Evolutionary conservation across 176 grass and related monocot species (phyloP).

Genomic region (Phyllostachys edulis): DNA sequence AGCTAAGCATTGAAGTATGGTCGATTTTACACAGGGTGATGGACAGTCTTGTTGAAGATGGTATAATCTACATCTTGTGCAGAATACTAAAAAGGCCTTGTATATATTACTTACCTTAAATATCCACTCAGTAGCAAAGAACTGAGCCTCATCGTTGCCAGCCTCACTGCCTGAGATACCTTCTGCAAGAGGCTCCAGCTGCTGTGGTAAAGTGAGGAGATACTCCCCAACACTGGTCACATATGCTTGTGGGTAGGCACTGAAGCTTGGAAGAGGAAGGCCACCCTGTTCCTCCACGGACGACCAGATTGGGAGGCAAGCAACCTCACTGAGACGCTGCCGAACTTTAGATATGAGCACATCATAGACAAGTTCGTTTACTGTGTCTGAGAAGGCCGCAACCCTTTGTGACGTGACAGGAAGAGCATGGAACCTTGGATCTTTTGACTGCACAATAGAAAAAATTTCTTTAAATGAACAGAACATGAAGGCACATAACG

Average conservation of each 20-base stretch:
- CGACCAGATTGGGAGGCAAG: conserved; percentile 80
- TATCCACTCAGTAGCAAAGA: conserved; percentile 98
- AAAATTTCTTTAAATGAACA: conserved; percentile 31
- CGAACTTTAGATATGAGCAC: conserved; percentile 93
- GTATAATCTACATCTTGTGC: not conserved
- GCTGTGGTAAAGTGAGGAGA: conserved; percentile 95
- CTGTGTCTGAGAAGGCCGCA: conserved; percentile 77
- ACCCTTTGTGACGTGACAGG: conserved; percentile 90
- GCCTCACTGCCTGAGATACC: conserved; percentile 68
- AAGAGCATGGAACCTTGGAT: conserved; percentile 89
- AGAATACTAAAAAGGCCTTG: not conserved
- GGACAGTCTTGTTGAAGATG: not conserved
- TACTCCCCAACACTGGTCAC: conserved; percentile 93
- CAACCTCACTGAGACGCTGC: conserved; percentile 71
- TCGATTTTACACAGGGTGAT: not conserved
- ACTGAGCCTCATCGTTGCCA: conserved; percentile 84
- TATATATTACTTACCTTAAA: conserved; percentile 73
- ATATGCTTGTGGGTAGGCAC: conserved; percentile 90
- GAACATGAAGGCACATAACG: conserved; percentile 14
- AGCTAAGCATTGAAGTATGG: not conserved
- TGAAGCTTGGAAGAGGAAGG: conserved; percentile 94
- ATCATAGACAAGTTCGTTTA: conserved; percentile 93
- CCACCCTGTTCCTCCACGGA: conserved; percentile 83
- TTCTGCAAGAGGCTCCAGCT: conserved; percentile 91
- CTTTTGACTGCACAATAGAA: conserved; percentile 80